Percentiles rank a stretch among this genome's conserved stretches.
Conservation (phyloP, 805 yeast genomes). For the Starmera dryadoides region DNA sequence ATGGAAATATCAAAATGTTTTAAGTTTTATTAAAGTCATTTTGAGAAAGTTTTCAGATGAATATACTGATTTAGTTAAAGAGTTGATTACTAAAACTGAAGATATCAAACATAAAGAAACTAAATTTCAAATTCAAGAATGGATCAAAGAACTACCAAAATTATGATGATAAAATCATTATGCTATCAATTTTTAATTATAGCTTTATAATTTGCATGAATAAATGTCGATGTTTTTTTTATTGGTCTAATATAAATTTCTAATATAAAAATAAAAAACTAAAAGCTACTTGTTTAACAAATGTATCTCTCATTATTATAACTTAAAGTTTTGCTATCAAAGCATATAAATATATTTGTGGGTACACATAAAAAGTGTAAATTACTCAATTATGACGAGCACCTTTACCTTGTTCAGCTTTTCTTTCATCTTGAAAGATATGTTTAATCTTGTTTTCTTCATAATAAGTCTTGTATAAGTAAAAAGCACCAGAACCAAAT, state of each 20-base stretch:
- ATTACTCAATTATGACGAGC: slow-evolving; percentile 2
- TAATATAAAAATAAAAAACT: too few species aligned
- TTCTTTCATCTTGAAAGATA: slow-evolving; percentile 12
- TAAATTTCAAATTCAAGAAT: slow-evolving; percentile 18
- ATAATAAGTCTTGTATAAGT: slow-evolving; percentile 17
- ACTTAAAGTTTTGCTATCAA: too few species aligned
- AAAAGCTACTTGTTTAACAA: too few species aligned
- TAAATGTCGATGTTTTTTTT: not conserved
- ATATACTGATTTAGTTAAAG: slow-evolving; percentile 22
- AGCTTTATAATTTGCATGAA: not conserved
- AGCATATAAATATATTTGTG: too few species aligned
- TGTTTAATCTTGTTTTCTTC: slow-evolving; percentile 18
- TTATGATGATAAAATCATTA: slow-evolving; percentile 3
- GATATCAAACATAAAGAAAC: slow-evolving; percentile 27
- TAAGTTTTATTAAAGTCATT: slow-evolving; percentile 30
- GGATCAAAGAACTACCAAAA: slow-evolving; percentile 26
- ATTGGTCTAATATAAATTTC: too few species aligned
- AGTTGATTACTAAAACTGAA: slow-evolving; percentile 27
- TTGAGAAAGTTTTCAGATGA: slow-evolving; percentile 39
- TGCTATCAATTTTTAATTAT: too few species aligned
- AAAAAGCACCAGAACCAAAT: slow-evolving; percentile 10
- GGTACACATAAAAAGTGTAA: too few species aligned
- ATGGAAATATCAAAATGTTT: slow-evolving; percentile 34
- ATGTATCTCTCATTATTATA: too few species aligned
- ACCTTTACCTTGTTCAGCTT: slow-evolving; percentile 3